Conservation (phyloP, 495 filamentous ascomycete genomes). For the Xylaria castorea region DNA sequence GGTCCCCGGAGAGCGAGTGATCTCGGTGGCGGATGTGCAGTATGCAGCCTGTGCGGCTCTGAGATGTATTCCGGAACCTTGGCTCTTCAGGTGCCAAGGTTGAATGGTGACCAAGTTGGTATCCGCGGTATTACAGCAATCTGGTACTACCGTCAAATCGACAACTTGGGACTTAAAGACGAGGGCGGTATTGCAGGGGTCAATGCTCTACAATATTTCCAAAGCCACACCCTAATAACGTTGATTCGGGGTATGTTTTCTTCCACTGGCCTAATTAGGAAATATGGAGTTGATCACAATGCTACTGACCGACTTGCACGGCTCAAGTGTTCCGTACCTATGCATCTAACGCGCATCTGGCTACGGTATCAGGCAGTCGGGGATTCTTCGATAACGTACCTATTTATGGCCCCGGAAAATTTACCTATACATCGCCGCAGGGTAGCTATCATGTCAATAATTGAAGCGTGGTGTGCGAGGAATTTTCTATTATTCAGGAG, state of each 20-base stretch:
- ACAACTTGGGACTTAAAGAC: not conserved
- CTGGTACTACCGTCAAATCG: not conserved
- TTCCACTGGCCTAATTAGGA: not conserved
- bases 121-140: not conserved
- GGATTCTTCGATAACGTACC: not conserved
- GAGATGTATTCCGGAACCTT: not conserved
- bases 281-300: conserved; percentile 15
- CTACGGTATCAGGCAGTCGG: not conserved
- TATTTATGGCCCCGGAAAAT: not conserved
- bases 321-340: not conserved
- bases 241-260: not conserved
- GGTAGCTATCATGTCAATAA: not conserved
- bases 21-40: not conserved
- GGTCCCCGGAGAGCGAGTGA: not conserved
- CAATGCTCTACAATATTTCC: not conserved
- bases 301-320: not conserved
- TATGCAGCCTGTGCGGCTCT: not conserved
- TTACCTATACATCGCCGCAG: not conserved
- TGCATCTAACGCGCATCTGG: not conserved
- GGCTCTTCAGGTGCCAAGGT: not conserved
- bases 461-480: not conserved
- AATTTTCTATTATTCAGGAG: not conserved
- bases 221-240: not conserved
- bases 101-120: not conserved
- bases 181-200: not conserved